phyloP scores from a whole-genome alignment of 768 basidiomycete species.

The Termitomyces sp. region DNA sequence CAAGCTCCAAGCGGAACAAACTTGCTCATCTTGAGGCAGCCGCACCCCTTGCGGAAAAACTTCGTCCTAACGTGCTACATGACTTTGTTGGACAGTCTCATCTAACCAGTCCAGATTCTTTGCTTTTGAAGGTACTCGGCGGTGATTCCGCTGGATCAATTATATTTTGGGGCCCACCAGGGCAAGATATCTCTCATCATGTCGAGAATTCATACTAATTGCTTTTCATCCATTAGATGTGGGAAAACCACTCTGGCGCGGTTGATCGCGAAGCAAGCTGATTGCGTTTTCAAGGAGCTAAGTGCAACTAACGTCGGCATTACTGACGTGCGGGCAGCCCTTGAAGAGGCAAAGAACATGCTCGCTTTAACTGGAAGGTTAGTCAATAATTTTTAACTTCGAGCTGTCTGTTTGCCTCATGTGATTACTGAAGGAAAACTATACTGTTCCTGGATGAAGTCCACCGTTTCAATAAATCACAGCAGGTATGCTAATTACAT shows the following conservation, averaged over 20 bases:
- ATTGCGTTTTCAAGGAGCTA: slow-evolving; percentile 67
- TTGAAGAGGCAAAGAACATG: slow-evolving; percentile 68
- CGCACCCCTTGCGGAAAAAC: slow-evolving; percentile 63
- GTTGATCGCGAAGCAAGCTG: slow-evolving; percentile 53
- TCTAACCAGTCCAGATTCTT: slow-evolving; percentile 48
- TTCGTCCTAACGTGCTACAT: slow-evolving; percentile 57
- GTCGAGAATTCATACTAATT: not conserved
- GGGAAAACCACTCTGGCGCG: slow-evolving; percentile 77
- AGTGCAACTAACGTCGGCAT: slow-evolving; percentile 68
- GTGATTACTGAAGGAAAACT: slow-evolving; percentile 44
- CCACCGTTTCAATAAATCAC: slow-evolving; percentile 70
- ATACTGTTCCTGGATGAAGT: slow-evolving; percentile 82
- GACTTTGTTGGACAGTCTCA: slow-evolving; percentile 73
- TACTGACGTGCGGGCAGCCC: slow-evolving; percentile 64
- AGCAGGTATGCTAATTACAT: slow-evolving; percentile 43
- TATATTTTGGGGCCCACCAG: slow-evolving; percentile 74
- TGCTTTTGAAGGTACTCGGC: slow-evolving; percentile 49
- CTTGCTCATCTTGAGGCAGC: slow-evolving; percentile 17
- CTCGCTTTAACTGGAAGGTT: slow-evolving; percentile 63
- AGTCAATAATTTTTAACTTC: not conserved
- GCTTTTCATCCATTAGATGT: slow-evolving; percentile 31
- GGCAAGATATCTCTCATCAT: slow-evolving; percentile 28
- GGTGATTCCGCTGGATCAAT: slow-evolving; percentile 50
- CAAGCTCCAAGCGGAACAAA: slow-evolving; percentile 16
- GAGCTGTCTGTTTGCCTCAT: slow-evolving; percentile 2